Conservation (phyloP, 2,329 filamentous ascomycete genomes). For the Fusarium bulbicola region DNA sequence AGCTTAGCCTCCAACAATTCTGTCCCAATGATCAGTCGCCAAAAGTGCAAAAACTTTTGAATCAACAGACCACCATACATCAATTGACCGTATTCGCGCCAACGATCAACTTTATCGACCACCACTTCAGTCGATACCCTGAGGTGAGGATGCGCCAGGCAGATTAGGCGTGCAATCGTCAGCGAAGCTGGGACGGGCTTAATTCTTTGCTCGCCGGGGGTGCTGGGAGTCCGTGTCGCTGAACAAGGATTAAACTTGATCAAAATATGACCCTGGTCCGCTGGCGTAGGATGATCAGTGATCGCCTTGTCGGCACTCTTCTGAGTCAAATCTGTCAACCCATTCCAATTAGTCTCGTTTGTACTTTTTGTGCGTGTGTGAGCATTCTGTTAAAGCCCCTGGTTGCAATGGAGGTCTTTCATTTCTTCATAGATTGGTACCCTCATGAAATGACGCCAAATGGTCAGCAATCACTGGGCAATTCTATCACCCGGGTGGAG, state of each 20-base stretch:
- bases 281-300: slow-evolving; percentile 35
- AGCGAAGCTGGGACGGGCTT: slow-evolving; percentile 28
- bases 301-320: slow-evolving; percentile 38
- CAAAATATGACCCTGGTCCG: slow-evolving; percentile 19
- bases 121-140: slow-evolving; percentile 32
- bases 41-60: not conserved
- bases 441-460: not conserved
- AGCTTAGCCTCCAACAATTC: slow-evolving; percentile 20
- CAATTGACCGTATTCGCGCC: slow-evolving; percentile 24
- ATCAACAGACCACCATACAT: slow-evolving; percentile 16
- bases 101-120: slow-evolving; percentile 36
- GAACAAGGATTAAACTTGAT: slow-evolving; percentile 36
- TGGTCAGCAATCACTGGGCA: not conserved
- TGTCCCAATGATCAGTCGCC: slow-evolving; percentile 24
- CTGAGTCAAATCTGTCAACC: slow-evolving; percentile 44
- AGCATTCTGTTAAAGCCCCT: slow-evolving; percentile 29
- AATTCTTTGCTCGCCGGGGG: slow-evolving; percentile 24
- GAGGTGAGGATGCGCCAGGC: slow-evolving; percentile 23
- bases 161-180: slow-evolving; percentile 23
- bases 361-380: slow-evolving; percentile 37
- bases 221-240: slow-evolving; percentile 29
- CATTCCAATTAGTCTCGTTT: slow-evolving; percentile 39
- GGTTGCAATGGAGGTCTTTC: slow-evolving; percentile 15
- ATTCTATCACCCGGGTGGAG: not conserved
- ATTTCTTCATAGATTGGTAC: slow-evolving; percentile 5